A percentile compares a stretch with the other conserved stretches of the same genome.
phyloP scores from a whole-genome alignment of 306 rosid species.

The Medicago ruthenica region DNA sequence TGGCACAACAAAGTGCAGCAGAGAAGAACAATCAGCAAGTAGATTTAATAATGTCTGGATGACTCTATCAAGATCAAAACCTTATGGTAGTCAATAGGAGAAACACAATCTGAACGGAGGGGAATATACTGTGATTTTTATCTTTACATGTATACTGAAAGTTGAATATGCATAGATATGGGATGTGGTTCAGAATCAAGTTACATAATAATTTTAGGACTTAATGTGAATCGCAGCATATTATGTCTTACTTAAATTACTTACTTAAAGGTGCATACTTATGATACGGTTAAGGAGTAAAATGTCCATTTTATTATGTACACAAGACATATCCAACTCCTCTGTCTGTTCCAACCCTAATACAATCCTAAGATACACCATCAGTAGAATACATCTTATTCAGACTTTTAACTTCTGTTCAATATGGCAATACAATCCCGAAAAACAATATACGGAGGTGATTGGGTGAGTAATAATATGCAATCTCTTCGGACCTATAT shows the following conservation, averaged over 20 bases:
- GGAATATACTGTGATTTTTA: neutral
- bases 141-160: neutral
- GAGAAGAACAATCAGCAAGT: neutral
- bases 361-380: slow-evolving; percentile 37
- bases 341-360: slow-evolving; percentile 6
- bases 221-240: neutral
- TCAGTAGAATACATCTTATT: slow-evolving; percentile 50
- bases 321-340: slow-evolving; percentile 35
- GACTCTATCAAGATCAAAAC: neutral
- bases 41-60: neutral
- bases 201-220: neutral
- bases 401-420: slow-evolving; percentile 42
- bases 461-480: slow-evolving; percentile 31
- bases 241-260: neutral
- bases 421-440: slow-evolving; percentile 43
- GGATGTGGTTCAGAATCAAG: neutral
- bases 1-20: neutral
- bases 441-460: slow-evolving; percentile 45
- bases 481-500: slow-evolving; percentile 41
- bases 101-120: too few relatives aligned
- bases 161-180: neutral
- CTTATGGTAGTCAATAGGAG: neutral
- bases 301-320: slow-evolving; percentile 32
- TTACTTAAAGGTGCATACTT: too few relatives aligned
- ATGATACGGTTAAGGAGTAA: neutral